Conservation (phyloP, 495 filamentous ascomycete genomes). For the Aspergillus diversus region DNA sequence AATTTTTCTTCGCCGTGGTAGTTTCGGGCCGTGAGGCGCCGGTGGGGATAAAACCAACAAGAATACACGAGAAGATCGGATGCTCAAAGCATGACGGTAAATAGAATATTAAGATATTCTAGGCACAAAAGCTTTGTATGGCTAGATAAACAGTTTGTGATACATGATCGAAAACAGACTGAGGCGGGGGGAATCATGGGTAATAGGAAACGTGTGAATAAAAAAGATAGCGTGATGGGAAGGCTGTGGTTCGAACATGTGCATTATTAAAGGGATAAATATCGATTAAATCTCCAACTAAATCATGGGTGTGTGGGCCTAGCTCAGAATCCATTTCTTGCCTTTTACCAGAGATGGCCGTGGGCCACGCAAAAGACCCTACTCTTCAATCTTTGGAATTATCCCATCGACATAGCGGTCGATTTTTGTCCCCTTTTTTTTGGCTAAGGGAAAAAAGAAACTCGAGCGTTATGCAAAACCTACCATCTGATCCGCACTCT, state of each 20-base stretch:
- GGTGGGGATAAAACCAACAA: background rate
- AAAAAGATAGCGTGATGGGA: background rate
- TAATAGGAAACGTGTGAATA: background rate
- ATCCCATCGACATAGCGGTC: conserved; percentile 22
- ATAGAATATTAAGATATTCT: no score
- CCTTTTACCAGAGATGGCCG: conserved; percentile 27
- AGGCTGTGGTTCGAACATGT: conserved; percentile 5
- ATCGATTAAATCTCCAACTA: background rate
- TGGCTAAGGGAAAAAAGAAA: background rate
- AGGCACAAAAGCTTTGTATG: no score
- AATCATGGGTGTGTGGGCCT: conserved; percentile 23
- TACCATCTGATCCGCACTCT: no score
- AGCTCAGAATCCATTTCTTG: conserved; percentile 27
- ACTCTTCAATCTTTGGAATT: conserved; percentile 23
- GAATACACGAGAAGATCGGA: background rate
- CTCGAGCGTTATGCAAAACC: no score
- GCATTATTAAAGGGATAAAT: conserved; percentile 7
- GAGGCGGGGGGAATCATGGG: background rate
- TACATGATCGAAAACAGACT: background rate
- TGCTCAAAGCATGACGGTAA: background rate
- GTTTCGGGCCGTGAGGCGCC: no score
- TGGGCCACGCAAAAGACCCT: conserved; percentile 26
- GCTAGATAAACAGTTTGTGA: background rate
- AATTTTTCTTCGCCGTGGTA: background rate
- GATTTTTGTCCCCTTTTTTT: conserved; percentile 15